These are phyloP conservation scores for Alternaria metachromatica DNA, from an alignment of 2,329 filamentous ascomycete genomes.

Conservation along the genomic window DNA sequence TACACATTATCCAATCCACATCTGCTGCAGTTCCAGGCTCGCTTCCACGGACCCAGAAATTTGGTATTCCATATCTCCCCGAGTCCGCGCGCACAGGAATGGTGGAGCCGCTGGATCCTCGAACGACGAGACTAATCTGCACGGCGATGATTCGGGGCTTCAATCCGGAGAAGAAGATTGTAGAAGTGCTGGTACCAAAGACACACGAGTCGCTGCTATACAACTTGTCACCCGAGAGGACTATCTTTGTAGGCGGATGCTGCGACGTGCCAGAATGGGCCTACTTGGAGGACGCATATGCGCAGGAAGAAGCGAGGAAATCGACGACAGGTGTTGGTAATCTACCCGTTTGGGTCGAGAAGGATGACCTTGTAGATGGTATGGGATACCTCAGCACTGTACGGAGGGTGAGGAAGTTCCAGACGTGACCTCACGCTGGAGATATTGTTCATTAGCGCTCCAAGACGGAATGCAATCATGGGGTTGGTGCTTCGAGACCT, in stretches of 20 bases:
- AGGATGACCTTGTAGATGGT: conserved; percentile 19
- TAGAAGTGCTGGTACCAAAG: conserved; percentile 73
- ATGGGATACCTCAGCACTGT: conserved; percentile 42
- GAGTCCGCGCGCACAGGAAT: conserved; percentile 55
- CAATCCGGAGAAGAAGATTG: conserved; percentile 58
- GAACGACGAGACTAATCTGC: conserved; percentile 65
- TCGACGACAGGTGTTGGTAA: not conserved
- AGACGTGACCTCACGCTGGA: conserved; percentile 5
- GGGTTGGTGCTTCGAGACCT: not conserved
- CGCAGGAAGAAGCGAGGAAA: not conserved
- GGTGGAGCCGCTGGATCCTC: conserved; percentile 61
- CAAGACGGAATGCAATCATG: not conserved
- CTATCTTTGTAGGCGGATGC: conserved; percentile 42
- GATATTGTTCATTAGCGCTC: not conserved
- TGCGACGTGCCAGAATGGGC: conserved; percentile 45
- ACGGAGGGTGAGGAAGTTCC: conserved; percentile 42
- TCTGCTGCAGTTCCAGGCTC: conserved; percentile 43
- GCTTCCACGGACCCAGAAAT: conserved; percentile 54
- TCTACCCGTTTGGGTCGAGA: conserved; percentile 30
- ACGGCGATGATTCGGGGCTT: conserved; percentile 74
- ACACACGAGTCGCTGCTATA: conserved; percentile 33
- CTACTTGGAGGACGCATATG: conserved; percentile 41
- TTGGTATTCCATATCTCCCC: conserved; percentile 68
- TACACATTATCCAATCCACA: conserved; percentile 71
- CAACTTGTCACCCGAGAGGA: conserved; percentile 32